phyloP scores from a whole-genome alignment of 2,329 filamentous ascomycete species.

The Apiospora hydei region DNA sequence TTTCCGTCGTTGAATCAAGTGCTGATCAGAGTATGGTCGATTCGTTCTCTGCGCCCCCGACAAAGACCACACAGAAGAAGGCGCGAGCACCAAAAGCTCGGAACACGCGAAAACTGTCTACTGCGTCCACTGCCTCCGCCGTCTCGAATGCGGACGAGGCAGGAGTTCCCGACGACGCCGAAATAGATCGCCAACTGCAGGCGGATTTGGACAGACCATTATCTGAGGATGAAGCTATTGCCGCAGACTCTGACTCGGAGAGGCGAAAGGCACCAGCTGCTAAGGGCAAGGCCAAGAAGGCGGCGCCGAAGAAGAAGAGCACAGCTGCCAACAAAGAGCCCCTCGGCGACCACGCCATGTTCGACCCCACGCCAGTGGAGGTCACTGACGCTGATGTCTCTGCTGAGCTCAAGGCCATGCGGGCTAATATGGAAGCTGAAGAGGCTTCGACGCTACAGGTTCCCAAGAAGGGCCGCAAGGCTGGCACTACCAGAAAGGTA shows the following conservation, averaged over 20 bases:
- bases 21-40: constrained; percentile 51
- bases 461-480: constrained; percentile 63
- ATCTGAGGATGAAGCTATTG: constrained; percentile 54
- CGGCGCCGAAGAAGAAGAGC: constrained; percentile 37
- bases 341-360: constrained; percentile 56
- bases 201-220: constrained; percentile 67
- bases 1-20: constrained; percentile 48
- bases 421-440: constrained; percentile 56
- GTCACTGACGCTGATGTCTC: constrained; percentile 58
- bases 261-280: constrained; percentile 45
- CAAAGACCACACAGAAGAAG: constrained; percentile 52
- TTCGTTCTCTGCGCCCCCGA: constrained; percentile 35
- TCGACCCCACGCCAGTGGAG: constrained; percentile 55
- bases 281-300: constrained; percentile 41
- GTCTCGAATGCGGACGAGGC: constrained; percentile 43
- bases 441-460: constrained; percentile 50
- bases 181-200: constrained; percentile 71
- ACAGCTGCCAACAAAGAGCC: constrained; percentile 36
- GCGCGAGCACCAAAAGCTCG: constrained; percentile 52
- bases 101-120: constrained; percentile 56
- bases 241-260: constrained; percentile 55
- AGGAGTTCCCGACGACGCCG: constrained; percentile 64
- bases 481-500: constrained; percentile 52
- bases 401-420: constrained; percentile 57
- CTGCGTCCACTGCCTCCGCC: constrained; percentile 47